Base-by-base conservation (phyloP, 257 asterid genomes). In the Anisodus tanguticus region DNA sequence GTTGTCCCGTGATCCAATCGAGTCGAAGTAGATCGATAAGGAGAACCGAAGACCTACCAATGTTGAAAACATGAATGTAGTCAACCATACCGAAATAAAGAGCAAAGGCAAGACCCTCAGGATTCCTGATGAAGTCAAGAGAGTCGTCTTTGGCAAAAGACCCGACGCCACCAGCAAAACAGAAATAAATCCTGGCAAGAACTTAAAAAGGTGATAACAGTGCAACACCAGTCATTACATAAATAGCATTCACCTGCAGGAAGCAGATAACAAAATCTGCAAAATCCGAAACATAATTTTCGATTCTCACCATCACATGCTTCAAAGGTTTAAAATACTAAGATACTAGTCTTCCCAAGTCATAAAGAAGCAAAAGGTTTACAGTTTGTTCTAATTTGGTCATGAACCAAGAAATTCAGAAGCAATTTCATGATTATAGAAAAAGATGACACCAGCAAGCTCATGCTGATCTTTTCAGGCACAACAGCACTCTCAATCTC, bases 401-500 rank as follows among this genome's bases (percentile, higher is more conserved):
- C 45, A 26, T 26, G 81, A 2, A 2, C 47, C 62, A 12, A 76
- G 15, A 53, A 22, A 22, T 22, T 76, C 63, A 53, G 43, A 49
- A 49, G 62, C 80, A n/a, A 71, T 45, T 45, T 64, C 39, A 71
- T 71, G 10, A 6, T 76, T 76, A 13, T 8, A 55, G 8, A 45
- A 22, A 51, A 76, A 51, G 19, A 26, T 2, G 64, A 76, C 47
- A 8, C 31, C 64, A 77, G 49, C 43, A 77, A 41, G 47, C 47
- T 77, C 81, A 53, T 17, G 47, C 47, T 77, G 64, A 55, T 53
- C 49, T 76, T 26, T 13, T 53, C 63, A 26, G 81, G 26, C 81
- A 53, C 63, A 11, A 16, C 13, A 11, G 62, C 81, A 26, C 45
- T 51, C 62, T 76, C 81, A 12, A 26, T 51, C 81, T 22, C 81